A percentile compares a stretch with the other conserved stretches of the same genome.
These are phyloP conservation scores for Panicum virgatum DNA, from an alignment of 202 grass and related monocot species.

Conservation along the genomic window DNA sequence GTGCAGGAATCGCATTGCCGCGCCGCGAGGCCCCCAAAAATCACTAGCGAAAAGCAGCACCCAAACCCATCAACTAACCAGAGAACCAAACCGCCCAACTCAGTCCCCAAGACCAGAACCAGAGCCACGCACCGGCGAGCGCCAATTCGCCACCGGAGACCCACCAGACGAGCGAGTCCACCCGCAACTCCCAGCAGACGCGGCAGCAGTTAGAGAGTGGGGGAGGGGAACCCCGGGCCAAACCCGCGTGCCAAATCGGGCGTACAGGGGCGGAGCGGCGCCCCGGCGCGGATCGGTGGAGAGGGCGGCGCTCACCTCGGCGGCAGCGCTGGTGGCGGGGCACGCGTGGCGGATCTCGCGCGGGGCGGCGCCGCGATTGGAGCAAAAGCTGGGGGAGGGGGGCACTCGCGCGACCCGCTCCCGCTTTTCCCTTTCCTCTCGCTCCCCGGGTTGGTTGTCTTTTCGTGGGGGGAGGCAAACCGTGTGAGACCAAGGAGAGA, in stretches of 20 bases:
- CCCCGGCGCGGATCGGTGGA: slow-evolving; percentile 8
- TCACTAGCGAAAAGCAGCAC: not conserved
- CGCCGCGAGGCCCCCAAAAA: slow-evolving; percentile 14
- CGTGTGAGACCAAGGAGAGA: not conserved
- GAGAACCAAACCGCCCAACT: not conserved
- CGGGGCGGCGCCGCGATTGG: slow-evolving; percentile 27
- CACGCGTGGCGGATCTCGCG: slow-evolving; percentile 52
- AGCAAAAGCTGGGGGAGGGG: slow-evolving; percentile 7
- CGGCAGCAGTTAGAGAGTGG: not conserved
- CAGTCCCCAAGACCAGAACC: not conserved
- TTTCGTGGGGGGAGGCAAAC: slow-evolving; percentile 45
- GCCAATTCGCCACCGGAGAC: slow-evolving; percentile 11
- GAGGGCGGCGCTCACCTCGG: slow-evolving; percentile 43
- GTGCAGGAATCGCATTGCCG: slow-evolving; percentile 34
- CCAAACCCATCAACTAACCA: not conserved
- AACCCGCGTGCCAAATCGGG: not conserved
- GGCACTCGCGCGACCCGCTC: not conserved
- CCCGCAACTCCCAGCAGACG: not conserved
- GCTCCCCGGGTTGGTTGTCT: slow-evolving; percentile 26
- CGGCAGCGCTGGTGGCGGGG: slow-evolving; percentile 19
- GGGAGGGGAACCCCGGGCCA: not conserved
- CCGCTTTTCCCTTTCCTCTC: slow-evolving; percentile 33
- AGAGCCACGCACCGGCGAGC: not conserved
- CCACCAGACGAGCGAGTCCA: not conserved
- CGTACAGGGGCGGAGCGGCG: not conserved